phyloP scores from a whole-genome alignment of 2,329 filamentous ascomycete species.

The Thielaviopsis punctulata region DNA sequence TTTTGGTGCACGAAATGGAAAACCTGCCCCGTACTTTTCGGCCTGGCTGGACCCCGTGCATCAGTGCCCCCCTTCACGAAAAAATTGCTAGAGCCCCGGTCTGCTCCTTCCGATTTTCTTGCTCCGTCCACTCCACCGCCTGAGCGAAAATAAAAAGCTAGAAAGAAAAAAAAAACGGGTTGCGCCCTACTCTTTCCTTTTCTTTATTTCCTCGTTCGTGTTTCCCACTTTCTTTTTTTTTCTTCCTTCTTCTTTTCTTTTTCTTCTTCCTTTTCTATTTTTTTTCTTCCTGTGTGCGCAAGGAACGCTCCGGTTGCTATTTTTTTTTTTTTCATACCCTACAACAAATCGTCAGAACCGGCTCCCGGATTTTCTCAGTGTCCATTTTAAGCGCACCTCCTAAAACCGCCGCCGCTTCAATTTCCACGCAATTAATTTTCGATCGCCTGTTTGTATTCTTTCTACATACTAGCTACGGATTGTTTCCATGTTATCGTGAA shows the following conservation, averaged over 20 bases:
- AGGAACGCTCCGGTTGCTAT: neutral
- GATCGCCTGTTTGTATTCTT: no score
- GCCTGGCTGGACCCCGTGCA: neutral
- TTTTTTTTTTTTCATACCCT: neutral
- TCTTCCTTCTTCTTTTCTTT: neutral
- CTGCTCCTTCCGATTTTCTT: slow-evolving; percentile 6
- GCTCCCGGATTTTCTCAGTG: neutral
- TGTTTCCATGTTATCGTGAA: neutral
- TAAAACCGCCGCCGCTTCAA: no score
- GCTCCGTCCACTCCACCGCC: slow-evolving; percentile 1
- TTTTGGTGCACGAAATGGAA: no score
- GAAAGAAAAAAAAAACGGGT: neutral
- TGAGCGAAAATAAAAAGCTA: neutral
- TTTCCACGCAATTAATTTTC: neutral
- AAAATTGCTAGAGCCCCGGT: neutral
- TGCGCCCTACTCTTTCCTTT: no score
- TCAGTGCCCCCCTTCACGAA: neutral
- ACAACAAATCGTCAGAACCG: neutral
- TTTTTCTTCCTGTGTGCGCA: neutral
- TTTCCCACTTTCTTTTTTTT: neutral
- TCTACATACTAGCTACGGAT: neutral
- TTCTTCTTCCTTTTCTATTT: neutral
- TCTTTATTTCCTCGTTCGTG: neutral
- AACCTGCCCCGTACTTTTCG: slow-evolving; percentile 1
- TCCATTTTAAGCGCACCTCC: neutral